These are phyloP conservation scores for Epichloe festucae DNA, from an alignment of 2,329 filamentous ascomycete species.

Conservation along the genomic window DNA sequence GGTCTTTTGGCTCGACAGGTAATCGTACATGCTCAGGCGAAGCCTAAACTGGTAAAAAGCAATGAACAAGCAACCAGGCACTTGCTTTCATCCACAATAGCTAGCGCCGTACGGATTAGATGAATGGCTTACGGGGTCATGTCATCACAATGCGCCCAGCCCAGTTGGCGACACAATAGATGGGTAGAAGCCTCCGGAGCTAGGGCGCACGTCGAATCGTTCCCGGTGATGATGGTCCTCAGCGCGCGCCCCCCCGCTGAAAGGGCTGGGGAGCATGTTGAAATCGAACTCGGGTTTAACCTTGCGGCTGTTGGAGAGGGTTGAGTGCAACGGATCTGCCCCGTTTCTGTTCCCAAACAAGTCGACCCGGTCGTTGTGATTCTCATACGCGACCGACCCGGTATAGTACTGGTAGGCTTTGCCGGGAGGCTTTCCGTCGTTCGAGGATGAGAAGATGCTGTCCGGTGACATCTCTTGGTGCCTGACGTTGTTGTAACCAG, in stretches of 20 bases:
- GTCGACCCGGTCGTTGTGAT: slow-evolving; percentile 33
- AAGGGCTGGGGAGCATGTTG: slow-evolving; percentile 31
- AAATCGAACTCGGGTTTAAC: slow-evolving; percentile 38
- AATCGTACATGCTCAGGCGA: not conserved
- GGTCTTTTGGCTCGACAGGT: not conserved
- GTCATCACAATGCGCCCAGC: slow-evolving; percentile 24
- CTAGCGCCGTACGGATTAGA: not conserved
- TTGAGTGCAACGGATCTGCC: slow-evolving; percentile 21
- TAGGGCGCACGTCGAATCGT: slow-evolving; percentile 40
- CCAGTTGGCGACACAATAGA: slow-evolving; percentile 34
- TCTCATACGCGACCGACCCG: slow-evolving; percentile 37
- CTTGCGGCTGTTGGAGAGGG: slow-evolving; percentile 18
- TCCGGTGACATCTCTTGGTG: slow-evolving; percentile 39
- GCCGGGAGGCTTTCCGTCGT: slow-evolving; percentile 35
- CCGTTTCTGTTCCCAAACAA: slow-evolving; percentile 31
- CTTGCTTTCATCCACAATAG: not conserved
- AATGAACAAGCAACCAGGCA: not conserved
- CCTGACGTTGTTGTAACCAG: slow-evolving; percentile 29
- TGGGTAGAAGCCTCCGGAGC: slow-evolving; percentile 41
- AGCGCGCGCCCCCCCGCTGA: slow-evolving; percentile 19
- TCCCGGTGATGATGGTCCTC: slow-evolving; percentile 27
- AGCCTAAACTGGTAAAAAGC: not conserved
- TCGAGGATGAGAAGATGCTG: slow-evolving; percentile 32
- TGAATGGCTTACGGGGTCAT: slow-evolving; percentile 10
- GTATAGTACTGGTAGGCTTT: slow-evolving; percentile 44